Conservation (phyloP, 1,139 yeast genomes). For the Blastobotrys apis region DNA sequence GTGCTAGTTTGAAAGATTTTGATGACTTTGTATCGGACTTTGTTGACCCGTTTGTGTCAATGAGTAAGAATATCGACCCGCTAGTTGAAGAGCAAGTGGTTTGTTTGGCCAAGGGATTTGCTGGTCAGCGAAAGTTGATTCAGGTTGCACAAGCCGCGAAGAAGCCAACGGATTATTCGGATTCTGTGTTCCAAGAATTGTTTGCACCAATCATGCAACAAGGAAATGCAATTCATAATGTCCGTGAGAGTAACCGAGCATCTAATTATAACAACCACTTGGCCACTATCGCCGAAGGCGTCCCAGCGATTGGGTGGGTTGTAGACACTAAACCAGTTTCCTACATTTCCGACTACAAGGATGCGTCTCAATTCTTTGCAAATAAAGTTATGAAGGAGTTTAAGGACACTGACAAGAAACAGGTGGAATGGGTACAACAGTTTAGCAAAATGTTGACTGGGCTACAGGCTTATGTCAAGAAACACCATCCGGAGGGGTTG, state of each 20-base stretch:
- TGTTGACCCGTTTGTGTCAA: conserved; percentile 57
- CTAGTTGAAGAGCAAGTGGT: conserved; percentile 57
- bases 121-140: conserved; percentile 55
- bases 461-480: conserved; percentile 67
- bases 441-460: conserved; percentile 62
- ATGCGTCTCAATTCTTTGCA: conserved; percentile 90
- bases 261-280: conserved; percentile 65
- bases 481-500: conserved; percentile 76
- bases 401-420: conserved; percentile 62
- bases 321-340: conserved; percentile 65
- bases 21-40: conserved; percentile 49
- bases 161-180: conserved; percentile 54
- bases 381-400: conserved; percentile 82
- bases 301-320: conserved; percentile 90
- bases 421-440: conserved; percentile 75
- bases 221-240: conserved; percentile 52
- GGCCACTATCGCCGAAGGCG: conserved; percentile 82
- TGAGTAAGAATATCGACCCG: conserved; percentile 59
- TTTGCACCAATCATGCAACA: conserved; percentile 64
- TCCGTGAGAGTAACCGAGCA: conserved; percentile 72
- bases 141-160: conserved; percentile 54
- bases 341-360: conserved; percentile 76
- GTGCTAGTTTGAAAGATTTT: conserved; percentile 39
- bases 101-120: conserved; percentile 56
- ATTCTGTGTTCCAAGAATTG: conserved; percentile 44